A percentile compares a stretch with the other conserved stretches of the same genome.
phyloP scores from a whole-genome alignment of 2,329 filamentous ascomycete species.

The Botrytis sinoallii region DNA sequence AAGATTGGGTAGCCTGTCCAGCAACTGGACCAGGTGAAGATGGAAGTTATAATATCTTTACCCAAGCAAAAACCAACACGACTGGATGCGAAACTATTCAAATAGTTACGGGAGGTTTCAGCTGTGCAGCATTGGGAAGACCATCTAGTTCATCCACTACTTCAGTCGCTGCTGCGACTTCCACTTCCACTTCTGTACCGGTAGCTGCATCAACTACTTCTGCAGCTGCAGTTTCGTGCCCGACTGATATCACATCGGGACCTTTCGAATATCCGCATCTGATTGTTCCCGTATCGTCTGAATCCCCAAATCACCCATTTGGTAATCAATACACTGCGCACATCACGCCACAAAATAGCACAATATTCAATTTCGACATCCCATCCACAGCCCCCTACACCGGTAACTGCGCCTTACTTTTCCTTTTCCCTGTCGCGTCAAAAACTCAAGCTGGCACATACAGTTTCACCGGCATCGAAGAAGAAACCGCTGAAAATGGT shows the following conservation, averaged over 20 bases:
- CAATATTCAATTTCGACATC: constrained; percentile 70
- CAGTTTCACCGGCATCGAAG: constrained; percentile 52
- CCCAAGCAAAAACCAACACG: constrained; percentile 24
- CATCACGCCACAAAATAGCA: constrained; percentile 42
- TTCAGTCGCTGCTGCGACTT: neutral
- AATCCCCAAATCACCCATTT: constrained; percentile 48
- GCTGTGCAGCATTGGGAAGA: constrained; percentile 29
- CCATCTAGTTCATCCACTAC: neutral
- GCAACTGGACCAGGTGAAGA: constrained; percentile 30
- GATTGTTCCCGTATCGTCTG: constrained; percentile 58
- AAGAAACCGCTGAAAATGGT: constrained; percentile 40
- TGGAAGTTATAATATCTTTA: constrained; percentile 33
- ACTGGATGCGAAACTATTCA: constrained; percentile 32
- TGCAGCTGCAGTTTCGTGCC: constrained; percentile 18
- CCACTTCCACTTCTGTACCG: neutral
- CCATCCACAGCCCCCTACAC: constrained; percentile 42
- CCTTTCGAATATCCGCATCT: constrained; percentile 58
- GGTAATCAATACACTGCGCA: constrained; percentile 56
- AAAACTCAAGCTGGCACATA: constrained; percentile 49
- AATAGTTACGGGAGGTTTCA: constrained; percentile 30
- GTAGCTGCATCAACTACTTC: neutral
- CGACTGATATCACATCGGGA: constrained; percentile 29
- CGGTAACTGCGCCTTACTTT: constrained; percentile 57
- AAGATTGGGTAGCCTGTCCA: constrained; percentile 33
- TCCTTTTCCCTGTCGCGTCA: constrained; percentile 55